Conservation (phyloP, 306 rosid genomes). For the Prunus mira region DNA sequence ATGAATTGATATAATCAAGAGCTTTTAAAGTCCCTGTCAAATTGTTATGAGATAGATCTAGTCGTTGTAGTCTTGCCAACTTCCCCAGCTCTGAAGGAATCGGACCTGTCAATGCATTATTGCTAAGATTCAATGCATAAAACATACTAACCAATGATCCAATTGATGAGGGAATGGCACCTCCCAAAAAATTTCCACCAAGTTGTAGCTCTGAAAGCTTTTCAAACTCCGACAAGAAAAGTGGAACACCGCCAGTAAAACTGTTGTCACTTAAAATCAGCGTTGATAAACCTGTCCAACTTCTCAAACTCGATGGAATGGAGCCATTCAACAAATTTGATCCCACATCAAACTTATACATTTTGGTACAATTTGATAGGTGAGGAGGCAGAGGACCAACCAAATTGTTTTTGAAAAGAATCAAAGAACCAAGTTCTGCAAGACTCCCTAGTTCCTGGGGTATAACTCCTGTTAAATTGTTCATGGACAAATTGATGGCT, state of each 20-base stretch:
- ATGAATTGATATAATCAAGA: conserved; percentile 43
- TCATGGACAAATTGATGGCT: conserved; percentile 44
- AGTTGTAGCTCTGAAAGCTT: conserved; percentile 56
- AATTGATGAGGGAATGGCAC: conserved; percentile 59
- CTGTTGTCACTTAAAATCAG: conserved; percentile 59
- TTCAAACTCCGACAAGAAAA: conserved; percentile 41
- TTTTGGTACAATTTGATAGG: conserved; percentile 51
- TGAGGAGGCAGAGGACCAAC: conserved; percentile 66
- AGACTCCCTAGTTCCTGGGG: conserved; percentile 68
- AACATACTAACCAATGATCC: conserved; percentile 54
- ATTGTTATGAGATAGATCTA: conserved; percentile 73
- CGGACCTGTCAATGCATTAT: conserved; percentile 58
- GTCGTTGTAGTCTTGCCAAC: conserved; percentile 26
- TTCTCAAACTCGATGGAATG: conserved; percentile 50
- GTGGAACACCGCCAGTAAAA: conserved; percentile 61
- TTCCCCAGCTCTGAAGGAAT: conserved; percentile 55
- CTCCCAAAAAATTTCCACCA: conserved; percentile 74
- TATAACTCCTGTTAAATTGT: conserved; percentile 49
- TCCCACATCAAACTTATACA: conserved; percentile 57
- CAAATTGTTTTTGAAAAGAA: conserved; percentile 55
- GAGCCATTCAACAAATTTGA: conserved; percentile 71
- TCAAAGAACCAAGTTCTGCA: conserved; percentile 42
- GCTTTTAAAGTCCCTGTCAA: conserved; percentile 57
- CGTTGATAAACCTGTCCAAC: conserved; percentile 47
- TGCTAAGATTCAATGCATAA: conserved; percentile 67